Base-by-base conservation (phyloP, 768 basidiomycete genomes). In the Boletus reticulatus region DNA sequence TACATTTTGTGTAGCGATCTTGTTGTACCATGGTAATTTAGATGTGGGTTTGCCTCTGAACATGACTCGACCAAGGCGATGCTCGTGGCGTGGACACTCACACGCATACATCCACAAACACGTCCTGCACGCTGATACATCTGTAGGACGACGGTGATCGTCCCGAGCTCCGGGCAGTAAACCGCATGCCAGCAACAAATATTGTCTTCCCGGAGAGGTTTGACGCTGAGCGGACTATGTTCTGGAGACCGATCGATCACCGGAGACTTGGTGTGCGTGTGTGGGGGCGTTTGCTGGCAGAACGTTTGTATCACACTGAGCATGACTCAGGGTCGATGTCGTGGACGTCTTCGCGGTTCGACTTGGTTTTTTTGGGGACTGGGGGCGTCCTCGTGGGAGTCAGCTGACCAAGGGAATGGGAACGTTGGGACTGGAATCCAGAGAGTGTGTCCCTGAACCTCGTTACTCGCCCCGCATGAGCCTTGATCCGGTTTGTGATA, bases 21-120 rank as follows among this genome's bases (percentile, higher is more conserved):
- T 52, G 61, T 56, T 64, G 65, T 64, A 56, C 14, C 43, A 47
- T 54, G 49, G 38, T 53, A 53, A 46, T 32, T 8, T 29, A 29
- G 29, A 29, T 29, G 27, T 27, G 27, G 27, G 27, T 27, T 27
- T 27, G 27, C 27, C 27, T 29, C 29, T 8, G 29, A 29, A 29
- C 29, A 29, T 29, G 29, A 29, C 29, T 29, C 29, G 2, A 29
- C 29, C 29, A 29, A 29, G 29, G 29, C 29, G 8, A 29, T 29
- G 29, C 16, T 37, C 4, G 36, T 37, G 36, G 13, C 16, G 36
- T 16, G 36, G 8, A 24, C 9, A 9, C 19, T 56, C 51, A 1
- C 45, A 53, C 42, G 42, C 41, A 49, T 29, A 57, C 61, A 58
- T 24, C 6, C 43, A 44, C 58, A 60, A 55, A 54, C 9, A 59